A percentile compares a stretch with the other conserved stretches of the same genome.
These are phyloP conservation scores for Colletotrichum destructivum DNA, from an alignment of 2,329 filamentous ascomycete genomes.

Conservation along the genomic window DNA sequence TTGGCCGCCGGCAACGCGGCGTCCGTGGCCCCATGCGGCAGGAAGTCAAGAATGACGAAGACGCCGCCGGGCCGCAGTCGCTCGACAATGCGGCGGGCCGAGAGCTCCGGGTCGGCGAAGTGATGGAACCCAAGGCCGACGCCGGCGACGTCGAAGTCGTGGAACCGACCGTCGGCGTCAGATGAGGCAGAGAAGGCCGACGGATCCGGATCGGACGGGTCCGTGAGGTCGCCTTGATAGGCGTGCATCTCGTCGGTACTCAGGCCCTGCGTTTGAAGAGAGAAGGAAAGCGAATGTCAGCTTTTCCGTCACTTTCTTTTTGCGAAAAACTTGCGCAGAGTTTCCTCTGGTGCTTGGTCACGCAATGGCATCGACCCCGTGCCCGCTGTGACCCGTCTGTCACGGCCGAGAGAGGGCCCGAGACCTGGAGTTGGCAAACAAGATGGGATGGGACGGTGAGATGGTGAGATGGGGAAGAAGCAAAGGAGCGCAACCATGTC, in stretches of 20 bases:
- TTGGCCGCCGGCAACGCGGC: constrained; percentile 48
- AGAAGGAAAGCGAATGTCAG: constrained; percentile 10
- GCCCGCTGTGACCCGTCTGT: constrained; percentile 6
- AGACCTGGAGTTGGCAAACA: neutral
- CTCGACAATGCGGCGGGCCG: constrained; percentile 71
- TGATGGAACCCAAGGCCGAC: constrained; percentile 78
- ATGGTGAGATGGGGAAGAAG: neutral
- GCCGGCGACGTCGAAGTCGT: constrained; percentile 77
- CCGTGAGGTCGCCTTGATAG: constrained; percentile 71
- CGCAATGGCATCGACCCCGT: constrained; percentile 9
- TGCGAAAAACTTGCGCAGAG: constrained; percentile 7
- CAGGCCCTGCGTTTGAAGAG: constrained; percentile 58
- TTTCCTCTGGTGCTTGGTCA: constrained; percentile 9
- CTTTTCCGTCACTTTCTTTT: neutral
- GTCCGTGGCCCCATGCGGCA: constrained; percentile 63
- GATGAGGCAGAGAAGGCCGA: constrained; percentile 70
- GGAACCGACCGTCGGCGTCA: constrained; percentile 70
- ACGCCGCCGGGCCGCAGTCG: constrained; percentile 77
- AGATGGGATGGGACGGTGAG: constrained; percentile 24
- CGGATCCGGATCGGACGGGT: constrained; percentile 62
- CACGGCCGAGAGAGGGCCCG: constrained; percentile 7
- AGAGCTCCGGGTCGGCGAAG: constrained; percentile 74
- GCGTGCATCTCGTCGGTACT: constrained; percentile 68
- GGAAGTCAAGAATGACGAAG: constrained; percentile 78
- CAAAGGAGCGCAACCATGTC: constrained; percentile 10